Evolutionary conservation across 805 yeast genomes (phyloP), one percentile per base, ranked within the genome.

Genomic region (Suhomyces kilbournensis): DNA sequence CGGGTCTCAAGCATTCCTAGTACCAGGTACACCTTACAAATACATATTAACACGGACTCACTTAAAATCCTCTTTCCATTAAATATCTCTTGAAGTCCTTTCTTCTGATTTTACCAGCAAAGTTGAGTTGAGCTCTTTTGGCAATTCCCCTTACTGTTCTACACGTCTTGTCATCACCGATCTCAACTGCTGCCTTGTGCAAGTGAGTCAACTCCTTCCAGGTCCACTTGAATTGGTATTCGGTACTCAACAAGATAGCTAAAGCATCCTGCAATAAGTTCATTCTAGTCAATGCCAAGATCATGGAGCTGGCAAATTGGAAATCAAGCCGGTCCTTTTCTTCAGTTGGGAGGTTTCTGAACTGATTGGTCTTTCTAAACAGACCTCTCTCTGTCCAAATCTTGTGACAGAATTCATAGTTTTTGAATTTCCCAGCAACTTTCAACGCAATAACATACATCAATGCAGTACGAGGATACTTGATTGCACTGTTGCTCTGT

Each of bases 311-410:
- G 1, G 97, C 97, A 75, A 91, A 90, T 53, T 71, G 75, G 64
- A 83, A 83, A 61, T 86, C 93, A 3, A 75, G 66, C 3, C 65
- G 62, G 43, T 78, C 77, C 57, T 79, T 82, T 26, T 59, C 64
- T 0, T 52, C 49, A 8, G 69, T 59, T 0, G 72, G 47, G 15
- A 82, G 61, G 0, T 52, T 35, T 48, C 74, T 79, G 72, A 87
- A 91, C 2, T 58, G 56, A 0, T 46, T 22, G 0, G 88, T 76
- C 53, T 81, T 81, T 48, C 97, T 75, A 69, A 78, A 90, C 20
- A 65, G 55, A 2, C 97, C 97, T 60, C 97, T 80, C 61, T 88
- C 96, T 2, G 70, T 67, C 96, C 97, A 91, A 1, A 88, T 73
- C 23, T 69, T 66, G 51, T 82, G 83, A 3, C 91, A 92, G 62